Evolutionary conservation across 2,329 filamentous ascomycete genomes (phyloP).

Genomic region (Mycocentrospora acerina): DNA sequence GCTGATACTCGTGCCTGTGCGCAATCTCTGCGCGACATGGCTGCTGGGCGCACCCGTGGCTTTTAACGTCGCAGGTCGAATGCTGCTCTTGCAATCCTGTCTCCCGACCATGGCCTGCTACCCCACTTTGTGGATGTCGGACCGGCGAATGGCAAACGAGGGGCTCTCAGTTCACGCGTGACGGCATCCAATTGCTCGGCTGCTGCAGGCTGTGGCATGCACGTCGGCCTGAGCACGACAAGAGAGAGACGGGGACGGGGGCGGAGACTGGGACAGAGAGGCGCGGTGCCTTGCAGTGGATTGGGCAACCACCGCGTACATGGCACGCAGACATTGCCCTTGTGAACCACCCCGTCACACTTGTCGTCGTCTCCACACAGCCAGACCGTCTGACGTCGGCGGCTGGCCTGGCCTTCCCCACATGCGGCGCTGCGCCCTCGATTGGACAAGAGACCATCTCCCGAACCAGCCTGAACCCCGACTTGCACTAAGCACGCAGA

Average conservation of each 20-base stretch:
- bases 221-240: slow-evolving; percentile 11
- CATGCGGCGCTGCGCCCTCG: no score
- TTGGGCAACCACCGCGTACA: no score
- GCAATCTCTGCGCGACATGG: not conserved
- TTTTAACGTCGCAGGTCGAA: slow-evolving; percentile 10
- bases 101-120: slow-evolving; percentile 16
- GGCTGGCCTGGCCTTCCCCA: no score
- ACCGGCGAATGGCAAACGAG: slow-evolving; percentile 19
- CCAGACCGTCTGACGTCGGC: no score
- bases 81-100: slow-evolving; percentile 12
- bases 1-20: no score
- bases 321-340: no score
- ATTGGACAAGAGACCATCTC: no score
- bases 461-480: slow-evolving; percentile 10
- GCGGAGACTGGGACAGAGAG: no score
- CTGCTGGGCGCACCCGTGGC: slow-evolving; percentile 12
- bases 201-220: slow-evolving; percentile 1
- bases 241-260: slow-evolving; percentile 8
- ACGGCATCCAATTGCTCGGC: slow-evolving; percentile 7
- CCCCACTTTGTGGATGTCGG: slow-evolving; percentile 16
- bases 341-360: no score
- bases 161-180: slow-evolving; percentile 8
- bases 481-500: no score
- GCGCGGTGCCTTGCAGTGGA: no score
- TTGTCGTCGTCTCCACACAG: no score